These are phyloP conservation scores for Amanita pseudoporphyria DNA, from an alignment of 768 basidiomycete species.

Conservation along the genomic window DNA sequence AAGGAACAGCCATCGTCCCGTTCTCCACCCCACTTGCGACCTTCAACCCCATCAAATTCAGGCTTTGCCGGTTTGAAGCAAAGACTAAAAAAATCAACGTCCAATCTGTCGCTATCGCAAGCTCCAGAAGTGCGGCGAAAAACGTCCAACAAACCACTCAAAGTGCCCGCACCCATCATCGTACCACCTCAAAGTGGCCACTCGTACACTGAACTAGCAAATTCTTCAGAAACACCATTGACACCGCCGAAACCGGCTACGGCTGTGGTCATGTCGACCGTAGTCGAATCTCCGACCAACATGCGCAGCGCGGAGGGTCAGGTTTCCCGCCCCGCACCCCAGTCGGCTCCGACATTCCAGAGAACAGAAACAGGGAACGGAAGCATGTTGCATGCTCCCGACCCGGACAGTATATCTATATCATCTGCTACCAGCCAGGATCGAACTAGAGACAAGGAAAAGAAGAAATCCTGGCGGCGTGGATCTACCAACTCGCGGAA, in stretches of 20 bases:
- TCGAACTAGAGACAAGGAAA: constrained; percentile 20
- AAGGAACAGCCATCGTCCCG: constrained; percentile 2
- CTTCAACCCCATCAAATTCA: constrained; percentile 6
- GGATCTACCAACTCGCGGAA: constrained; percentile 28
- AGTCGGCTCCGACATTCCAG: neutral
- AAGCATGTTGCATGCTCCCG: constrained; percentile 12
- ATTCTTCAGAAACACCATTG: constrained; percentile 3
- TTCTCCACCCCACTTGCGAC: constrained; percentile 6
- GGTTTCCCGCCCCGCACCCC: neutral
- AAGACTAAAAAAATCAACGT: constrained; percentile 2
- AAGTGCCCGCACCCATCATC: constrained; percentile 8
- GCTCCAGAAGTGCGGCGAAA: constrained; percentile 11
- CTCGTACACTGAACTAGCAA: neutral
- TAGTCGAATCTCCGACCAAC: constrained; percentile 38
- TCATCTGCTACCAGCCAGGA: constrained; percentile 9
- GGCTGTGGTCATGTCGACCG: constrained; percentile 17
- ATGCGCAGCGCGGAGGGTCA: constrained; percentile 14
- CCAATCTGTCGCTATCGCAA: constrained; percentile 7
- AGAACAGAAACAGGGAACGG: constrained; percentile 9
- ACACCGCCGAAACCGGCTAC: neutral
- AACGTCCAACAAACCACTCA: constrained; percentile 14
- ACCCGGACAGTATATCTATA: constrained; percentile 15
- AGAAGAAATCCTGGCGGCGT: constrained; percentile 35
- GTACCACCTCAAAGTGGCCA: constrained; percentile 9
- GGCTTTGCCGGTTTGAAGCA: neutral